Evolutionary conservation across 169 alveolate species (phyloP).

Genomic region (Haemoproteus tartakovskyi): DNA sequence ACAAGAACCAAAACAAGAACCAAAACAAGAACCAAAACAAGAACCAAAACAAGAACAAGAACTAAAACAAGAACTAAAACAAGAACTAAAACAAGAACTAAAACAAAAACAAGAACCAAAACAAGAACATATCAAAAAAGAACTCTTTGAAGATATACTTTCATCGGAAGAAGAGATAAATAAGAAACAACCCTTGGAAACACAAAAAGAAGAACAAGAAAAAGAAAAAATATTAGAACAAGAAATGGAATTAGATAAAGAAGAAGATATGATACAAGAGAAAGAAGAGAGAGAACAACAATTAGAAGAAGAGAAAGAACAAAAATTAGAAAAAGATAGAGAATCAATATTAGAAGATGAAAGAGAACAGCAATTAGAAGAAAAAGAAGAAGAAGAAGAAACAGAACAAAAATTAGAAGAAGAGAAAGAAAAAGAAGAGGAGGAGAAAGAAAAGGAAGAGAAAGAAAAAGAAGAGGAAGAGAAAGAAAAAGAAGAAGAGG

Average conservation of each 20-base stretch:
- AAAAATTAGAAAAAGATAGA: conserved; percentile 1
- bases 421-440: background rate
- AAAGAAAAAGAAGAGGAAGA: background rate
- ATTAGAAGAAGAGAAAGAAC: background rate
- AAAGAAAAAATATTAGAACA: too few species aligned
- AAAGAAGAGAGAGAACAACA: background rate
- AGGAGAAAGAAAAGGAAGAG: background rate
- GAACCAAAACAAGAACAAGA: too few species aligned
- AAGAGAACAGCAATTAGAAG: background rate
- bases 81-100: too few species aligned
- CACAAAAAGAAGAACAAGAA: too few species aligned
- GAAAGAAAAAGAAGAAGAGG: background rate
- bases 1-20: too few species aligned
- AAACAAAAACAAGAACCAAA: too few species aligned
- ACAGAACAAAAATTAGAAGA: conserved; percentile 2
- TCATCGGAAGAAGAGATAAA: too few species aligned
- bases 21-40: too few species aligned
- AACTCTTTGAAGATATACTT: too few species aligned
- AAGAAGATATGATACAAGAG: background rate
- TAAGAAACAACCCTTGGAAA: too few species aligned
- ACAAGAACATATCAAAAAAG: too few species aligned
- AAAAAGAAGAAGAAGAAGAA: background rate
- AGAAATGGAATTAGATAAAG: background rate
- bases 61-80: too few species aligned
- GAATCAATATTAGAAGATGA: background rate